Evolutionary conservation across 2,329 filamentous ascomycete species (phyloP), one percentile per base, ranked within the genome.

Genomic region (Cordyceps cicadae): DNA sequence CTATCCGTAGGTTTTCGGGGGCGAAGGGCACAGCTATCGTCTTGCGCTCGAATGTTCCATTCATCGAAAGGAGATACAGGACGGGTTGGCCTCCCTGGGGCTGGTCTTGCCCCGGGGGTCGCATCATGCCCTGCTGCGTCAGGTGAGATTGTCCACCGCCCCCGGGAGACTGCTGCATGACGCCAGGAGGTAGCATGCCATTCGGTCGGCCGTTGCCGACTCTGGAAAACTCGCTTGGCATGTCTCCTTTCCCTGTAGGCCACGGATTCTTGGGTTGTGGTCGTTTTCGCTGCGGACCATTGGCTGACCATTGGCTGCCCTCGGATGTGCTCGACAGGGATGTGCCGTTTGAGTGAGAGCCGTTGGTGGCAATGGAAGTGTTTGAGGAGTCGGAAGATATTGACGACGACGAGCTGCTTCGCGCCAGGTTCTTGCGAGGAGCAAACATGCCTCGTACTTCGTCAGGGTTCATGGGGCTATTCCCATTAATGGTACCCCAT

Each of bases 11-110:
- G 46, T 90, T 88, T n/a, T 97, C 93, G n/a, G 94, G 94, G 65
- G 85, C 89, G 71, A 89, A 96, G 0, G 94, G 94, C 2, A 99
- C 90, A 39, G 84, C 90, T 67, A 99, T 97, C 49, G 92, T 94
- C 76, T 99, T 99, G 69, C 92, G 87, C 73, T 97, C 94, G 71
- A 99, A 99, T 1, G 93, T 97, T 62, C 91, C 90, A 70, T 99
- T 99, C 69, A 97, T 85, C 0, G 94, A 95, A 6, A 93, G 77
- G 5, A 99, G 83, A 63, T 92, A 91, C 48, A 97, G 82, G 24
- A 97, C 87, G 0, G 92, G 90, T 57, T 89, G 85, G 6, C 84
- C 83, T 75, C 81, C 74, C 78, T 86, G 73, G 63, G 80, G 69
- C 63, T 84, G 80, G 63, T 89, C 87, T 59, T 80, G 75, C 29